A percentile compares a stretch with the other conserved stretches of the same genome.
These are phyloP conservation scores for Arachnomyces sp. DNA, from an alignment of 2,329 filamentous ascomycete genomes.

Conservation along the genomic window DNA sequence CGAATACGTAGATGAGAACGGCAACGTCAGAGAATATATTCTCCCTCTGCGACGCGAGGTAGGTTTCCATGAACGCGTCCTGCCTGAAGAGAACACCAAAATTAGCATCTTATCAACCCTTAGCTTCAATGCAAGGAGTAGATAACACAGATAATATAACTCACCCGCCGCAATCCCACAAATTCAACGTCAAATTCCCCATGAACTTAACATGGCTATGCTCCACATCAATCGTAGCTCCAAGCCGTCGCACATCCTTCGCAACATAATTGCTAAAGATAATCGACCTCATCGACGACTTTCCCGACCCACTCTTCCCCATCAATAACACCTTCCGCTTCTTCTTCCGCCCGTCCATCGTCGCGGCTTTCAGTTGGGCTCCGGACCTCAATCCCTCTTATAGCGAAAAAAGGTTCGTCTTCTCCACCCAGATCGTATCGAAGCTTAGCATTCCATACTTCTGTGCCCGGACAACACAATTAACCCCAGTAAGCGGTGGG, in stretches of 20 bases:
- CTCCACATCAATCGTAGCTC: slow-evolving; percentile 96
- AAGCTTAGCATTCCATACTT: no score
- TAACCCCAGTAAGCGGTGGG: no score
- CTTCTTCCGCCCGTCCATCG: slow-evolving; percentile 48
- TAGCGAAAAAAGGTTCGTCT: no score
- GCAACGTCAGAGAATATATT: slow-evolving; percentile 97
- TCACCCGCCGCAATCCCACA: slow-evolving; percentile 95
- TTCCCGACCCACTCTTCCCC: slow-evolving; percentile 96
- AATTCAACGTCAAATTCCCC: slow-evolving; percentile 90
- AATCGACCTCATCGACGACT: slow-evolving; percentile 96
- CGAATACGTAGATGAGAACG: slow-evolving; percentile 97
- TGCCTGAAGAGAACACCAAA: slow-evolving; percentile 50
- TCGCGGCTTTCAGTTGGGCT: no score
- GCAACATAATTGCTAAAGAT: slow-evolving; percentile 99
- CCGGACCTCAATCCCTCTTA: no score
- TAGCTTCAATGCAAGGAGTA: neutral
- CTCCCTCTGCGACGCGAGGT: slow-evolving; percentile 86
- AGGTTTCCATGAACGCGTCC: slow-evolving; percentile 98
- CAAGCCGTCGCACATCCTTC: slow-evolving; percentile 83
- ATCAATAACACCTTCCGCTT: slow-evolving; percentile 82
- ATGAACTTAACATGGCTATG: slow-evolving; percentile 98
- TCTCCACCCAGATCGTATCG: no score
- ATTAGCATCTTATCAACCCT: slow-evolving; percentile 1
- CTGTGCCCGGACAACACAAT: no score
- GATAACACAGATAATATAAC: slow-evolving; percentile 16